phyloP scores from a whole-genome alignment of 805 yeast species.

The Saccharomyces jurei region DNA sequence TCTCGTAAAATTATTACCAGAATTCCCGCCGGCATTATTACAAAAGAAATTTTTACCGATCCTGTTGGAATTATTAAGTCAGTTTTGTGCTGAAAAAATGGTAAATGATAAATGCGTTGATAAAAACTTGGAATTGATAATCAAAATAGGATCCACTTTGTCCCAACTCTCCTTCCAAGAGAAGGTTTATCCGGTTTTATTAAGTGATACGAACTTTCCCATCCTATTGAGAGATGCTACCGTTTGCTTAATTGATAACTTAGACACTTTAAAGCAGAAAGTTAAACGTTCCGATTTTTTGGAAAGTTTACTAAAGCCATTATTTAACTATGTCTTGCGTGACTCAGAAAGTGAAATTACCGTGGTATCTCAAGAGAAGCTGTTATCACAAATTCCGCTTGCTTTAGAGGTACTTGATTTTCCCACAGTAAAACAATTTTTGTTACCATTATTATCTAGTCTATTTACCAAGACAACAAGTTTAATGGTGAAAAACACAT shows the following conservation, averaged over 20 bases:
- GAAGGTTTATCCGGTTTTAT: slow-evolving; percentile 42
- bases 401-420: slow-evolving; percentile 49
- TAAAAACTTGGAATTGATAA: slow-evolving; percentile 40
- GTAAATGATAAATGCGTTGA: slow-evolving; percentile 37
- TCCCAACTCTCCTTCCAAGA: slow-evolving; percentile 77
- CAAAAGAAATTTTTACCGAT: slow-evolving; percentile 70
- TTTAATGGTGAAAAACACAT: slow-evolving; percentile 63
- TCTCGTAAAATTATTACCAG: slow-evolving; percentile 42
- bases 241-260: slow-evolving; percentile 39
- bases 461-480: slow-evolving; percentile 81
- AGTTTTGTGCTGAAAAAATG: slow-evolving; percentile 27
- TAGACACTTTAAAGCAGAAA: slow-evolving; percentile 40
- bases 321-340: slow-evolving; percentile 21
- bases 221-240: slow-evolving; percentile 20
- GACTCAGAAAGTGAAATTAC: slow-evolving; percentile 16
- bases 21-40: slow-evolving; percentile 51
- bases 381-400: slow-evolving; percentile 37
- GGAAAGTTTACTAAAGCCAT: slow-evolving; percentile 22
- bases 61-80: slow-evolving; percentile 44
- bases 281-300: slow-evolving; percentile 47
- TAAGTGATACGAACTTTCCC: slow-evolving; percentile 13
- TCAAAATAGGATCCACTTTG: slow-evolving; percentile 54
- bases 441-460: slow-evolving; percentile 65
- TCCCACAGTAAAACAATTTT: slow-evolving; percentile 59
- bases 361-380: slow-evolving; percentile 41